A percentile compares a stretch with the other conserved stretches of the same genome.
phyloP scores from a whole-genome alignment of 139 green algal genomes.

The Asterochloris sp. region DNA sequence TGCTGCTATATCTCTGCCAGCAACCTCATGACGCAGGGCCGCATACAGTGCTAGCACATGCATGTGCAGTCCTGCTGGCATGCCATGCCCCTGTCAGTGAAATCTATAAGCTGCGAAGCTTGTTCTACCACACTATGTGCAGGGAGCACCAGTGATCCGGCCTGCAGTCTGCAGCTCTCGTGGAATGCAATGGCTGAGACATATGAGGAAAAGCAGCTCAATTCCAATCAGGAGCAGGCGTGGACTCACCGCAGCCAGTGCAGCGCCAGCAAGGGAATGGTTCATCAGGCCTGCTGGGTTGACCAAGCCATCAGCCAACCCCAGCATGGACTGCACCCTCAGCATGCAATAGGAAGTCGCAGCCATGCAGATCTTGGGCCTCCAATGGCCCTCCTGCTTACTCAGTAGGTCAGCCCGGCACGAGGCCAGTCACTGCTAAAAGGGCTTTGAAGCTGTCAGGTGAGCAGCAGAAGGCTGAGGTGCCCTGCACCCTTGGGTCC shows the following conservation, averaged over 20 bases:
- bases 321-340: background rate
- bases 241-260: background rate
- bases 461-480: constrained; percentile 3
- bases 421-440: background rate
- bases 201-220: background rate
- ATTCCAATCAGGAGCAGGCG: too few relatives aligned
- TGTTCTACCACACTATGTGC: background rate
- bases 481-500: background rate
- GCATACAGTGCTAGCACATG: background rate
- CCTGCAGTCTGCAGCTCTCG: background rate
- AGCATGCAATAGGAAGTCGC: background rate
- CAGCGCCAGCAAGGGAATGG: background rate
- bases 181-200: background rate
- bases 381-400: background rate
- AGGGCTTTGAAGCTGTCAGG: background rate
- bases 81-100: background rate
- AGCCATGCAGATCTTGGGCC: background rate
- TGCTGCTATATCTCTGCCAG: too few relatives aligned
- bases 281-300: background rate
- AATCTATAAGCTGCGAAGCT: background rate
- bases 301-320: background rate
- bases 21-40: background rate
- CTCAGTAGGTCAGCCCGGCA: background rate
- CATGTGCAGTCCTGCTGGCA: background rate
- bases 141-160: background rate